These are phyloP conservation scores for Mesembryanthemum crystallinum DNA, from an alignment of 148 eudicot genomes.

Conservation along the genomic window DNA sequence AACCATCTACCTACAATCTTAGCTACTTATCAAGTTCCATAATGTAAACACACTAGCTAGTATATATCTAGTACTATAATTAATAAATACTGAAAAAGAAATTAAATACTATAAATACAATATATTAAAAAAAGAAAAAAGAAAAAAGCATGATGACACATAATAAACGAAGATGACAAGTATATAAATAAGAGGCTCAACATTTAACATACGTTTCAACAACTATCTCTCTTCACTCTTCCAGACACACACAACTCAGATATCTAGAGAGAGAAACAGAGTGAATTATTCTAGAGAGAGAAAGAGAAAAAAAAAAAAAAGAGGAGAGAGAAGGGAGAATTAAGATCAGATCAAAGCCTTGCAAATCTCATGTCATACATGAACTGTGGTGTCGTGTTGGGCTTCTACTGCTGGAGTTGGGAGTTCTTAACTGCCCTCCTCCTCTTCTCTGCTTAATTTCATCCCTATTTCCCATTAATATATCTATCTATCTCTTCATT, in stretches of 20 bases:
- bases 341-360: not conserved
- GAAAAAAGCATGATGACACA: too few species aligned
- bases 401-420: slow-evolving; percentile 88
- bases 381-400: slow-evolving; percentile 75
- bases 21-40: too few species aligned
- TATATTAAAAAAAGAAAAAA: too few species aligned
- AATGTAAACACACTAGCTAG: too few species aligned
- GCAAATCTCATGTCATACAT: slow-evolving; percentile 87
- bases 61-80: too few species aligned
- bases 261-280: not conserved
- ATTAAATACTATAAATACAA: too few species aligned
- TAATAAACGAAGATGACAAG: not conserved
- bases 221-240: not conserved
- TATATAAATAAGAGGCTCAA: not conserved
- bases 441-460: slow-evolving; percentile 45
- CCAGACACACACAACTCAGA: not conserved
- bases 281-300: not conserved
- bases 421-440: slow-evolving; percentile 88
- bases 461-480: not conserved
- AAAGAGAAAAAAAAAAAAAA: not conserved
- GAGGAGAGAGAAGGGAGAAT: not conserved
- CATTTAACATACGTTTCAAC: slow-evolving; percentile 2
- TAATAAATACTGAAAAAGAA: too few species aligned
- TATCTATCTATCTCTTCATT: slow-evolving; percentile 12
- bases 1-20: too few species aligned